Conservation (phyloP, 352 stramenopile genomes). For the Phytophthora podocarpi region DNA sequence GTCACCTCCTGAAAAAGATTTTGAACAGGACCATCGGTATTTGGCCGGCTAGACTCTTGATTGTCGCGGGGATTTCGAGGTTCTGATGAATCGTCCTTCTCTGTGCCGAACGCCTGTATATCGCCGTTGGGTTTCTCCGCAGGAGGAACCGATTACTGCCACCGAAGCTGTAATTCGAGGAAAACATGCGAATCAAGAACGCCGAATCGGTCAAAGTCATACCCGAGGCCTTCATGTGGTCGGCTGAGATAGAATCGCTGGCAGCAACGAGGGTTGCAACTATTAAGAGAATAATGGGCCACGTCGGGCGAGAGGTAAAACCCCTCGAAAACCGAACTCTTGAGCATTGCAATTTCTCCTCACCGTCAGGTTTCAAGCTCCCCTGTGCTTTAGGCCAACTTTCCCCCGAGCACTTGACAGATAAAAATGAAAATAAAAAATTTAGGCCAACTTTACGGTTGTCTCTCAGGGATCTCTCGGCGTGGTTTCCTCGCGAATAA, state of each 20-base stretch:
- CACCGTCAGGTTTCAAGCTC: no score
- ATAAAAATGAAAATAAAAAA: no score
- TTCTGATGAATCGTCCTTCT: background rate
- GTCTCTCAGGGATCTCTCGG: no score
- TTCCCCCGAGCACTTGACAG: no score
- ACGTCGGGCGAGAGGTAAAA: no score
- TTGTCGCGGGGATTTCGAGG: background rate
- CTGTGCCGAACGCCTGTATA: background rate
- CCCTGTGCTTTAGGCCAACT: no score
- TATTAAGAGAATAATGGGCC: background rate
- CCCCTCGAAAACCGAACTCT: no score
- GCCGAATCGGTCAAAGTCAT: conserved; percentile 3
- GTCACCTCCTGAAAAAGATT: background rate
- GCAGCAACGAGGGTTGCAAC: background rate
- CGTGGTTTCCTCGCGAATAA: no score
- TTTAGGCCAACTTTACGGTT: no score
- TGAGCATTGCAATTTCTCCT: no score
- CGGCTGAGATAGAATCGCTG: background rate
- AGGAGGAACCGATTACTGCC: background rate
- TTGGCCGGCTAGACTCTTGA: background rate
- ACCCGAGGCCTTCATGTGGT: background rate
- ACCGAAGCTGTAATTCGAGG: background rate
- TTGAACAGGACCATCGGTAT: background rate
- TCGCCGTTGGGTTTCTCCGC: no score
- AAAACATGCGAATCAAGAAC: conserved; percentile 6